Conservation (phyloP, 805 yeast genomes). For the Metschnikowia gelsemii region DNA sequence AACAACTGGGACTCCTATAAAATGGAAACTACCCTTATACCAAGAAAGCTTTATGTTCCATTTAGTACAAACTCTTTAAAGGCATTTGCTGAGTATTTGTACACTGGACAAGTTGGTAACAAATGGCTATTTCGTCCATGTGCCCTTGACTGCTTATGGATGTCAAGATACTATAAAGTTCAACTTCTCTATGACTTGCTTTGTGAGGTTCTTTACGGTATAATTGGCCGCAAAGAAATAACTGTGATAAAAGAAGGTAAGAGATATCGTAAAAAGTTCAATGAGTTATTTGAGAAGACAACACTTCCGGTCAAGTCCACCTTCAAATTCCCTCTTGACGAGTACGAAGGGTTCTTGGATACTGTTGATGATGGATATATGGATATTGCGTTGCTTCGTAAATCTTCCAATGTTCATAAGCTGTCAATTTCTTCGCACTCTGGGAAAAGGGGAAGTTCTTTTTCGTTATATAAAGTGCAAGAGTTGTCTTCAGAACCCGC, state of each 20-base stretch:
- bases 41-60: conserved; percentile 69
- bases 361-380: conserved; percentile 66
- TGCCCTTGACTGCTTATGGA: conserved; percentile 58
- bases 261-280: conserved; percentile 31
- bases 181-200: conserved; percentile 71
- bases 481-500: conserved; percentile 1
- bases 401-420: conserved; percentile 37
- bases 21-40: conserved; percentile 63
- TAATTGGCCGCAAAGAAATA: conserved; percentile 66
- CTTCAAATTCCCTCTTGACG: conserved; percentile 43
- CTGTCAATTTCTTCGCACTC: conserved; percentile 23
- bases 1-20: conserved; percentile 30
- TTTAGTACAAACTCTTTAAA: conserved; percentile 58
- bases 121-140: conserved; percentile 74
- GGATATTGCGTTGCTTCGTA: conserved; percentile 53
- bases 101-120: conserved; percentile 77
- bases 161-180: conserved; percentile 64
- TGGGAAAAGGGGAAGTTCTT: conserved; percentile 22
- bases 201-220: conserved; percentile 65
- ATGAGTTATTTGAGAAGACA: conserved; percentile 26
- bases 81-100: conserved; percentile 70
- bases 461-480: conserved; percentile 5
- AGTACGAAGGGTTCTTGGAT: conserved; percentile 54
- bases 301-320: conserved; percentile 24
- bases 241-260: conserved; percentile 44